These are phyloP conservation scores for Leersia perrieri DNA, from an alignment of 176 grass and related monocot species.

Conservation along the genomic window DNA sequence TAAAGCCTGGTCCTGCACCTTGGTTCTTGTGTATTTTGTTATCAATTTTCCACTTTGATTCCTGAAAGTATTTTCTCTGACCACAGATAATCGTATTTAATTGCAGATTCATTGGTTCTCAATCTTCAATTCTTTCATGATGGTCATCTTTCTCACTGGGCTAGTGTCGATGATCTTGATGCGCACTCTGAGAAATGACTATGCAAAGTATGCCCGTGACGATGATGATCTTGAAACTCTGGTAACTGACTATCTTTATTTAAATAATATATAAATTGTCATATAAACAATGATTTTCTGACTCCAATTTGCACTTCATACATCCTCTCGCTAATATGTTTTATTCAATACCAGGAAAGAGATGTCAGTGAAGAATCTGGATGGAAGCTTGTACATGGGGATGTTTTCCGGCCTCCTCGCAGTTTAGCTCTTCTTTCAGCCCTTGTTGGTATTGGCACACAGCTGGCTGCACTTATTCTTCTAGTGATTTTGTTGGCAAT, in stretches of 20 bases:
- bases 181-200: conserved; percentile 95
- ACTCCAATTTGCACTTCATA: conserved; percentile 6
- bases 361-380: conserved; percentile 95
- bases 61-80: conserved; percentile 13
- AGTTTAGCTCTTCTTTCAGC: conserved; percentile 84
- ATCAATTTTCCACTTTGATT: neutral
- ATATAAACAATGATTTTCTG: neutral
- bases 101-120: conserved; percentile 97
- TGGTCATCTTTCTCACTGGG: conserved; percentile 97
- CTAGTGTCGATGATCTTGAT: conserved; percentile 97
- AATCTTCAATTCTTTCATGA: conserved; percentile 99
- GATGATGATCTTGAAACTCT: conserved; percentile 94
- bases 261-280: neutral
- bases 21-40: neutral
- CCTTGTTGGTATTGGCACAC: conserved; percentile 79
- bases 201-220: conserved; percentile 94
- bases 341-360: conserved; percentile 63
- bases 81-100: neutral
- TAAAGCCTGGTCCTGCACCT: neutral
- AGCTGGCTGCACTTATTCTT: conserved; percentile 78
- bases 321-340: conserved; percentile 19
- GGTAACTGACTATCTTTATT: conserved; percentile 58
- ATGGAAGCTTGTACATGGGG: conserved; percentile 98
- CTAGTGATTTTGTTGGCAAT: conserved; percentile 91
- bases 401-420: conserved; percentile 86